Percentiles rank a stretch among this genome's conserved stretches.
phyloP scores from a whole-genome alignment of 371 early-diverging fungal species.

The Quaeritorhiza haematococci region DNA sequence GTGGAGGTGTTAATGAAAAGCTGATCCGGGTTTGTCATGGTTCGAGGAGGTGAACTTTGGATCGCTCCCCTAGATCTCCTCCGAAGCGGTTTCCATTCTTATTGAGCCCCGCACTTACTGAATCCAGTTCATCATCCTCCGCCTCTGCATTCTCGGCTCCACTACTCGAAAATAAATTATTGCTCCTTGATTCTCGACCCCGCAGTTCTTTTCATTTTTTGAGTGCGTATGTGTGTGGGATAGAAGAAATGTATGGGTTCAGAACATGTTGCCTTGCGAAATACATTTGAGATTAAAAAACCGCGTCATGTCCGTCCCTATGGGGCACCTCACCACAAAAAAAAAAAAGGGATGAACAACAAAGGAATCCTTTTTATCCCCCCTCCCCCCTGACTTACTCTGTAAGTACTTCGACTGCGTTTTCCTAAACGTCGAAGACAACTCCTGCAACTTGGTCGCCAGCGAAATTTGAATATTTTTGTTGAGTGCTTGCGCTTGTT shows the following conservation, averaged over 20 bases:
- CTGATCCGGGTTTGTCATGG: neutral
- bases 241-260: no score
- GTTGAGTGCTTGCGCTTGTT: conserved; percentile 67
- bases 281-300: no score
- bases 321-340: no score
- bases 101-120: conserved; percentile 16
- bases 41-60: no score
- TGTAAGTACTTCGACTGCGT: conserved; percentile 82
- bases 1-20: neutral
- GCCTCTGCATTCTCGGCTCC: neutral
- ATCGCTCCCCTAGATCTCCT: no score
- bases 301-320: no score
- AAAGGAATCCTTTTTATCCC: neutral
- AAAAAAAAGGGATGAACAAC: neutral
- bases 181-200: conserved; percentile 32
- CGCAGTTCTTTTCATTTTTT: no score
- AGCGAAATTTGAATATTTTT: conserved; percentile 84
- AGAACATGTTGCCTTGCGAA: no score
- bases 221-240: no score
- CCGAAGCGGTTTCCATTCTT: no score
- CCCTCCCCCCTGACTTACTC: conserved; percentile 41
- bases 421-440: conserved; percentile 74
- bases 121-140: conserved; percentile 37
- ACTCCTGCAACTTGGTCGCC: conserved; percentile 84
- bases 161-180: conserved; percentile 23